Percentiles rank a stretch among this genome's conserved stretches.
These are phyloP conservation scores for Basipetospora chlamydospora DNA, from an alignment of 2,329 filamentous ascomycete species.

Conservation along the genomic window DNA sequence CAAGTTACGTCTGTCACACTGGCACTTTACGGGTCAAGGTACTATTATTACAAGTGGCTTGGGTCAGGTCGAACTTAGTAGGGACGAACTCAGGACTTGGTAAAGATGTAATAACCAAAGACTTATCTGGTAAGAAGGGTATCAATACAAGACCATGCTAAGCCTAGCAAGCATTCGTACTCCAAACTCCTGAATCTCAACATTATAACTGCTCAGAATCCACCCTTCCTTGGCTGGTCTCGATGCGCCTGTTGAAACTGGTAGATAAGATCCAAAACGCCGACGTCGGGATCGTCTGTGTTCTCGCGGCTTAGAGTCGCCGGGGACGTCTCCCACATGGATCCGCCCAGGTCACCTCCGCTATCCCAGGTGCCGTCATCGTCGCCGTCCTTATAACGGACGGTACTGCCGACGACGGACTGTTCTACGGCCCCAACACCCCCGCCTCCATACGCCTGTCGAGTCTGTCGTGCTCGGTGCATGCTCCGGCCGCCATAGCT, in stretches of 20 bases:
- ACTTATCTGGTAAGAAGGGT: too few relatives aligned
- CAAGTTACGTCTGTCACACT: too few relatives aligned
- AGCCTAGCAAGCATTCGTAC: too few relatives aligned
- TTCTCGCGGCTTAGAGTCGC: conserved; percentile 35
- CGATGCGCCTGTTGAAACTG: conserved; percentile 44
- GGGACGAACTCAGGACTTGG: too few relatives aligned
- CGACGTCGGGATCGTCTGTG: conserved; percentile 34
- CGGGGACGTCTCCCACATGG: conserved; percentile 44
- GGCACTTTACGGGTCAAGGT: too few relatives aligned
- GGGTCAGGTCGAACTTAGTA: too few relatives aligned
- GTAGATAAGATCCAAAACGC: conserved; percentile 42
- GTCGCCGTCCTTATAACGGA: conserved; percentile 29
- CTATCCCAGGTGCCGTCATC: conserved; percentile 38
- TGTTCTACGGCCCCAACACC: conserved; percentile 43
- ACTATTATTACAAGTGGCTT: too few relatives aligned
- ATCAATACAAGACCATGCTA: too few relatives aligned
- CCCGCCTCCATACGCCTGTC: conserved; percentile 26
- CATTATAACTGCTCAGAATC: neutral
- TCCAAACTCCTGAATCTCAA: too few relatives aligned
- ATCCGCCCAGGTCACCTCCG: conserved; percentile 34
- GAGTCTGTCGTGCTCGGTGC: conserved; percentile 29
- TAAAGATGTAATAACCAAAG: too few relatives aligned
- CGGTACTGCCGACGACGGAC: conserved; percentile 30
- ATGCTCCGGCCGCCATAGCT: conserved; percentile 28
- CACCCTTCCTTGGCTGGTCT: conserved; percentile 28